These are phyloP conservation scores for Clonostachys solani DNA, from an alignment of 2,329 filamentous ascomycete genomes.

Conservation along the genomic window DNA sequence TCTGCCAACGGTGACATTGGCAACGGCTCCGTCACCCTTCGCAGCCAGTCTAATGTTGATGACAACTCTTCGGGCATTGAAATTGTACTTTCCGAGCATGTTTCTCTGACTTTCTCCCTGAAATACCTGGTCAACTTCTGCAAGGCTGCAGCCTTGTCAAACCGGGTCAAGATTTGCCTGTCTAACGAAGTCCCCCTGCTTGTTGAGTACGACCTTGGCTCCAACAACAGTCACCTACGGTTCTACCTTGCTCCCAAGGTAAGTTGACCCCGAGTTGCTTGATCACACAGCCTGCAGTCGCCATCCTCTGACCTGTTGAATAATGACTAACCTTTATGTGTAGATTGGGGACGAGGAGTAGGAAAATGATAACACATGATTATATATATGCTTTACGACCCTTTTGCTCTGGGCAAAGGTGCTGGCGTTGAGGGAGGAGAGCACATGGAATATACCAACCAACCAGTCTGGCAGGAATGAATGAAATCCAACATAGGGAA, in stretches of 20 bases:
- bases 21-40: conserved; percentile 87
- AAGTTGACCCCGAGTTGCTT: conserved; percentile 17
- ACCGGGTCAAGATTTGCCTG: conserved; percentile 83
- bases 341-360: conserved; percentile 21
- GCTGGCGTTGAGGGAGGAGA: conserved; percentile 1
- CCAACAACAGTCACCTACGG: conserved; percentile 83
- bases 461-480: not conserved
- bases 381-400: not conserved
- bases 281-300: not conserved
- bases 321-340: not conserved
- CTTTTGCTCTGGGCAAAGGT: not conserved
- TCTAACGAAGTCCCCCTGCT: conserved; percentile 95
- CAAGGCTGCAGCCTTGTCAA: conserved; percentile 86
- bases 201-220: conserved; percentile 81
- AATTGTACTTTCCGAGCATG: conserved; percentile 88
- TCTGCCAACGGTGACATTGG: conserved; percentile 91
- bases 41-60: conserved; percentile 83
- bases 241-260: conserved; percentile 99
- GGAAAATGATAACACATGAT: conserved; percentile 1
- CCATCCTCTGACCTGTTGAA: not conserved
- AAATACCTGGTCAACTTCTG: conserved; percentile 99
- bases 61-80: conserved; percentile 68
- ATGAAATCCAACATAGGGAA: conserved; percentile 13
- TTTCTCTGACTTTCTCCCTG: conserved; percentile 92
- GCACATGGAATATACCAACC: not conserved